Conservation (phyloP, 2,329 filamentous ascomycete species). For the Thermoascus crustaceus region DNA sequence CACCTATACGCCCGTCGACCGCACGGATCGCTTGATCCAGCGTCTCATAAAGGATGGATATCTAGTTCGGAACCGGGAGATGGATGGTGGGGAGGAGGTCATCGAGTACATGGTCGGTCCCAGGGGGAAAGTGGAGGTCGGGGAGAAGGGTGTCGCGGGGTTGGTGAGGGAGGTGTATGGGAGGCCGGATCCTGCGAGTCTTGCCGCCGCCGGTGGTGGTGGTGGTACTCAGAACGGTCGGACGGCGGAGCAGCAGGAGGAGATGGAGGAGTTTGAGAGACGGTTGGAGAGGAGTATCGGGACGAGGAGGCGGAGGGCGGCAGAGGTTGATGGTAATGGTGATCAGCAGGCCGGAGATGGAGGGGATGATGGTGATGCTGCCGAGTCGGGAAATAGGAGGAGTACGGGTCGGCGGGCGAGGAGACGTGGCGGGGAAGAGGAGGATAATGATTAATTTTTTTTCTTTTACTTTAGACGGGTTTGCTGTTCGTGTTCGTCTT, state of each 20-base stretch:
- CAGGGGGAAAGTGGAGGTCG: constrained; percentile 77
- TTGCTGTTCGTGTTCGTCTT: not conserved
- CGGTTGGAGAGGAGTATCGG: constrained; percentile 58
- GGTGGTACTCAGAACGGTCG: constrained; percentile 15
- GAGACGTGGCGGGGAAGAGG: not conserved
- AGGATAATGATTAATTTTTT: not conserved
- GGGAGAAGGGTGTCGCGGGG: constrained; percentile 63
- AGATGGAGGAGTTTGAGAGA: constrained; percentile 50
- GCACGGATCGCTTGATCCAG: constrained; percentile 66
- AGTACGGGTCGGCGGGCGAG: not conserved
- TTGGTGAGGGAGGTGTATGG: constrained; percentile 55
- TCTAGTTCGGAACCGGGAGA: constrained; percentile 65
- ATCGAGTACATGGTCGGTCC: constrained; percentile 79
- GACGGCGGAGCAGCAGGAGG: constrained; percentile 10
- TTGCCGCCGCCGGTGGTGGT: too few species aligned
- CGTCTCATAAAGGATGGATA: constrained; percentile 77
- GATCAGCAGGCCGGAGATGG: not conserved
- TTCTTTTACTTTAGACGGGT: not conserved
- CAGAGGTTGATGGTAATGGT: not conserved
- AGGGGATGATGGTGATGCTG: not conserved
- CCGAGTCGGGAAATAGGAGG: not conserved
- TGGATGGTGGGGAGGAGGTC: constrained; percentile 60
- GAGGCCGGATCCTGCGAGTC: constrained; percentile 12
- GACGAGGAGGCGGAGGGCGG: constrained; percentile 25
- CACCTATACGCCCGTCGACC: constrained; percentile 63